phyloP scores from a whole-genome alignment of 148 eudicot genomes.

The Silene uniflora region DNA sequence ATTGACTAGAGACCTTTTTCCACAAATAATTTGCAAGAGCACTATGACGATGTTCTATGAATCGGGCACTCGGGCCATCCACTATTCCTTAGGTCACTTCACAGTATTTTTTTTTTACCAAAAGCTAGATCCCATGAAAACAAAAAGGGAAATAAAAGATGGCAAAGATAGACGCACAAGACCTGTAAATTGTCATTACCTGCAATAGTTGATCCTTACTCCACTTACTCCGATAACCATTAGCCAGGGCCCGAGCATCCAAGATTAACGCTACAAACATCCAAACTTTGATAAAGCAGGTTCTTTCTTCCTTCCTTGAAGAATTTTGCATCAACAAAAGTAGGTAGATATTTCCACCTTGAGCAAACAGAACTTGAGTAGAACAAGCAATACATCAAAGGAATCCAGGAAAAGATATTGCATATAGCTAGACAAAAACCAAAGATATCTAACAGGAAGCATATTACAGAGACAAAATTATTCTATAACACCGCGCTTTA shows the following conservation, averaged over 20 bases:
- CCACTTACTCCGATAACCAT: neutral
- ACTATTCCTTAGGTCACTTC: constrained; percentile 11
- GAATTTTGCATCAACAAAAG: constrained; percentile 3
- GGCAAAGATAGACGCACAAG: constrained; percentile 2
- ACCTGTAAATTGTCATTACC: neutral
- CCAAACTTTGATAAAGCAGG: constrained; percentile 12
- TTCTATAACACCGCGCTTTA: constrained; percentile 5
- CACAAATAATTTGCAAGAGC: constrained; percentile 9
- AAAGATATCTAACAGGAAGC: neutral
- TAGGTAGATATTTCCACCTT: neutral
- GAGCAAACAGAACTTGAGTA: constrained; percentile 9
- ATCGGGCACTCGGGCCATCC: constrained; percentile 18
- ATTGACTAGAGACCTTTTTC: constrained; percentile 1
- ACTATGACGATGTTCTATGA: constrained; percentile 14
- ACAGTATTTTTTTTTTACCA: constrained; percentile 9
- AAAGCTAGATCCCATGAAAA: constrained; percentile 14
- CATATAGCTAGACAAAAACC: constrained; percentile 2
- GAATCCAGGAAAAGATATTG: constrained; percentile 14
- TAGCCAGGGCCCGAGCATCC: neutral
- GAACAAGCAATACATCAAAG: constrained; percentile 9
- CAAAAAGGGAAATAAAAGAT: neutral
- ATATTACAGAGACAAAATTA: constrained; percentile 14
- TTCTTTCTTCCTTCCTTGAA: constrained; percentile 9
- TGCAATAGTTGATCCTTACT: neutral
- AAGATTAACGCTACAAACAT: constrained; percentile 3